Conservation (phyloP, 805 yeast genomes). For the Pichia membranifaciens region DNA sequence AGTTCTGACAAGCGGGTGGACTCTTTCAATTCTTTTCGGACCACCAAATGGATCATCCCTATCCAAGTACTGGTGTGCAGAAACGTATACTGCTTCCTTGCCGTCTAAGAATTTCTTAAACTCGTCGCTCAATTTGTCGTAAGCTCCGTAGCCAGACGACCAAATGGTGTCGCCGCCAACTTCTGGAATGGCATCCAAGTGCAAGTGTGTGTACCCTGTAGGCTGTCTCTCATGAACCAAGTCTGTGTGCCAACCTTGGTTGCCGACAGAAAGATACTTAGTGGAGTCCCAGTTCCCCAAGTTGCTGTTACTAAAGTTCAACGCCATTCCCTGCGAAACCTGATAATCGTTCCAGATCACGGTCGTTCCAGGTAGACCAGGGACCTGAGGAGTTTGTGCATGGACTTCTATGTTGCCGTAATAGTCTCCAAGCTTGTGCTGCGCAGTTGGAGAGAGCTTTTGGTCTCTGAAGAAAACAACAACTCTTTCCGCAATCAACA, state of each 20-base stretch:
- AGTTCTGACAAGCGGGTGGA: slow-evolving; percentile 56
- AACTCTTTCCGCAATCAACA: slow-evolving; percentile 41
- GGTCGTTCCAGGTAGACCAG: slow-evolving; percentile 35
- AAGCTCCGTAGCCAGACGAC: slow-evolving; percentile 52
- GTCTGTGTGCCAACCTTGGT: slow-evolving; percentile 42
- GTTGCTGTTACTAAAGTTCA: slow-evolving; percentile 18
- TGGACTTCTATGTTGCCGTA: slow-evolving; percentile 41
- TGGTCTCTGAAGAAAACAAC: slow-evolving; percentile 47
- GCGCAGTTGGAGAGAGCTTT: slow-evolving; percentile 39
- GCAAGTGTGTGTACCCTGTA: slow-evolving; percentile 50
- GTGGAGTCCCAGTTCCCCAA: slow-evolving; percentile 17
- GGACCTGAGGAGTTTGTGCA: slow-evolving; percentile 31
- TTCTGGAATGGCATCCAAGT: slow-evolving; percentile 42
- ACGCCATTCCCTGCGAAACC: slow-evolving; percentile 21
- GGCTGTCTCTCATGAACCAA: slow-evolving; percentile 52
- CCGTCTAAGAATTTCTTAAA: slow-evolving; percentile 48
- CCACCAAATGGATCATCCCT: slow-evolving; percentile 41
- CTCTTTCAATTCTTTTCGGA: slow-evolving; percentile 44
- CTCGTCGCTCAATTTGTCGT: slow-evolving; percentile 47
- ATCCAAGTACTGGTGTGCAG: slow-evolving; percentile 36
- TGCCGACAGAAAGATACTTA: slow-evolving; percentile 14
- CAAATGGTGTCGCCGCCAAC: slow-evolving; percentile 54
- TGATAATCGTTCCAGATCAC: slow-evolving; percentile 38
- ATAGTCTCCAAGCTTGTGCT: slow-evolving; percentile 39
- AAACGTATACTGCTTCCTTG: slow-evolving; percentile 39